A percentile compares a stretch with the other conserved stretches of the same genome.
phyloP scores from a whole-genome alignment of 768 basidiomycete species.

The Collybia sordida region DNA sequence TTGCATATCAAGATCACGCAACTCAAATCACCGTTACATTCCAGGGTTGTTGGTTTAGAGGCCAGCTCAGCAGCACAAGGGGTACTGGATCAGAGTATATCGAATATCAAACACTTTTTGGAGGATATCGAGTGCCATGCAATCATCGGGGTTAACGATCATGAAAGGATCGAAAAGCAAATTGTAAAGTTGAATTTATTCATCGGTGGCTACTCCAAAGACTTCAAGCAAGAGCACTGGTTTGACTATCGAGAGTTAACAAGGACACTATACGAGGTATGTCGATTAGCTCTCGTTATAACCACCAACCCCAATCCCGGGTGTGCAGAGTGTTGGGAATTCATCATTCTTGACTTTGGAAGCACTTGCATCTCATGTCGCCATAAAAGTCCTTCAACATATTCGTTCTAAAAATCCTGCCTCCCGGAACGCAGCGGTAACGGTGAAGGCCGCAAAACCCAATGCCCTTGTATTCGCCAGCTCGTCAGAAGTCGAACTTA shows the following conservation, averaged over 20 bases:
- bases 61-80: slow-evolving; percentile 24
- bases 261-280: slow-evolving; percentile 33
- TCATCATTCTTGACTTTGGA: slow-evolving; percentile 68
- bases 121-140: slow-evolving; percentile 46
- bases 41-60: slow-evolving; percentile 41
- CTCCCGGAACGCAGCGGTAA: slow-evolving; percentile 29
- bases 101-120: slow-evolving; percentile 22
- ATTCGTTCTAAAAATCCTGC: slow-evolving; percentile 11
- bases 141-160: slow-evolving; percentile 68
- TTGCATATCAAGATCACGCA: slow-evolving; percentile 46
- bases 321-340: slow-evolving; percentile 40
- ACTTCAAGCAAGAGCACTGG: slow-evolving; percentile 17
- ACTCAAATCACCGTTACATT: slow-evolving; percentile 51
- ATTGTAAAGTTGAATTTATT: slow-evolving; percentile 47
- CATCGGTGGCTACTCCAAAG: slow-evolving; percentile 21
- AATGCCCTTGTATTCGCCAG: slow-evolving; percentile 65
- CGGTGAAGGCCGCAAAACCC: slow-evolving; percentile 68
- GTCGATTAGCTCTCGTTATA: background rate
- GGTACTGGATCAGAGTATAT: slow-evolving; percentile 18
- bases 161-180: slow-evolving; percentile 67
- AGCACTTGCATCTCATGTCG: slow-evolving; percentile 59
- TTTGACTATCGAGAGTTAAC: slow-evolving; percentile 43
- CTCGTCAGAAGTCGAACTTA: slow-evolving; percentile 64
- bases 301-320: slow-evolving; percentile 2
- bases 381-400: slow-evolving; percentile 43